Evolutionary conservation across 257 asterid species (phyloP).

Genomic region (Forsythia viridissima): DNA sequence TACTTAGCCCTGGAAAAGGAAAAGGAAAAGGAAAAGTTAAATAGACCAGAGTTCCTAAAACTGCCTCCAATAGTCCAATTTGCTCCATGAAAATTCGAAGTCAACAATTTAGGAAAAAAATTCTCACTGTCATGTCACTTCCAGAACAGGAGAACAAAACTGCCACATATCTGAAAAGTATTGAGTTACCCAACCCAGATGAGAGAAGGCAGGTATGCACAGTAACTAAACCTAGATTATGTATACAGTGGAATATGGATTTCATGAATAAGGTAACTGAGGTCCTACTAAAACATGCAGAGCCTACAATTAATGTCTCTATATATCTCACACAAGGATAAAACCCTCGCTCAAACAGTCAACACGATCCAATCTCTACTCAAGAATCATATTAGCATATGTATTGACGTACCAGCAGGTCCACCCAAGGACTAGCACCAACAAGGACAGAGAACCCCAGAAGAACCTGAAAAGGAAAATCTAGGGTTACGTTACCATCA

Average conservation of each 20-base stretch:
- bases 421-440: slow-evolving; percentile 99
- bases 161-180: background rate
- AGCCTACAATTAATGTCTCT: background rate
- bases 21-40: background rate
- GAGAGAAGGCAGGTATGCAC: background rate
- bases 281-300: background rate
- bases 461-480: slow-evolving; percentile 65
- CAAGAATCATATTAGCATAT: slow-evolving; percentile 3
- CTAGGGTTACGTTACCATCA: slow-evolving; percentile 9
- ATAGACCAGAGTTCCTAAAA: background rate
- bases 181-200: background rate
- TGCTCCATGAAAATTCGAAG: background rate
- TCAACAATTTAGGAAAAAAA: background rate
- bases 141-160: background rate
- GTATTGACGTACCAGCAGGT: slow-evolving; percentile 73
- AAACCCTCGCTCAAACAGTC: background rate
- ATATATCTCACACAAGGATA: background rate
- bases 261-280: background rate
- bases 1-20: background rate
- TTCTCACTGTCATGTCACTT: background rate
- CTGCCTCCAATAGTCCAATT: background rate
- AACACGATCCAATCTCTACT: background rate
- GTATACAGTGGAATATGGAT: background rate
- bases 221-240: background rate
- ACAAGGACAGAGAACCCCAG: slow-evolving; percentile 95